phyloP scores from a whole-genome alignment of 2,329 filamentous ascomycete genomes.

The Fusarium scirpi region DNA sequence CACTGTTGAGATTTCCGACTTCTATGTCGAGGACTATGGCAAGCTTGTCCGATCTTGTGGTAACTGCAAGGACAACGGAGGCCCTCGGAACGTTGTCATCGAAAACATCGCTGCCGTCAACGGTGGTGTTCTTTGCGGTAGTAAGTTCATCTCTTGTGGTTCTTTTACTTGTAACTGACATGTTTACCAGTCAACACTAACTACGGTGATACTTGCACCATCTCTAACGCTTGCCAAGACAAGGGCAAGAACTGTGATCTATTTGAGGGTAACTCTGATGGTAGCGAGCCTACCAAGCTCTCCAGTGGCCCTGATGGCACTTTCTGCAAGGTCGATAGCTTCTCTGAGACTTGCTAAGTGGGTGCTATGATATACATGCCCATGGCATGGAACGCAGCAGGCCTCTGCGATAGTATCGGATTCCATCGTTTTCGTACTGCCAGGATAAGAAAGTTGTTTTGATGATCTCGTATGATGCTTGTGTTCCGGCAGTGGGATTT shows the following conservation, averaged over 20 bases:
- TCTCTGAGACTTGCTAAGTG: constrained; percentile 33
- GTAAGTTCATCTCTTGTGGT: constrained; percentile 5
- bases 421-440: background rate
- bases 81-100: constrained; percentile 36
- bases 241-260: constrained; percentile 38
- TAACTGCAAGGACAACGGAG: constrained; percentile 40
- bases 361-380: background rate
- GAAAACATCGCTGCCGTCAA: constrained; percentile 38
- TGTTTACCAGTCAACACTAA: constrained; percentile 35
- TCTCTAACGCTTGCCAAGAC: constrained; percentile 40
- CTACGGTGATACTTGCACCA: constrained; percentile 44
- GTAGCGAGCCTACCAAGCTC: constrained; percentile 37
- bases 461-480: background rate
- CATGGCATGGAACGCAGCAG: background rate
- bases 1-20: constrained; percentile 50
- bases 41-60: constrained; percentile 65
- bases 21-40: constrained; percentile 54
- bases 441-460: background rate
- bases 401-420: background rate
- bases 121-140: constrained; percentile 40
- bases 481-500: background rate
- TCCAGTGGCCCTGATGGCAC: constrained; percentile 35
- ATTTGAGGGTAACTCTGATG: constrained; percentile 36
- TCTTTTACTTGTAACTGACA: background rate
- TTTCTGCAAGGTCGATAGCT: constrained; percentile 31